A percentile compares a stretch with the other conserved stretches of the same genome.
Conservation (phyloP, 2,329 filamentous ascomycete species). For the Lasiodiplodia sp. region DNA sequence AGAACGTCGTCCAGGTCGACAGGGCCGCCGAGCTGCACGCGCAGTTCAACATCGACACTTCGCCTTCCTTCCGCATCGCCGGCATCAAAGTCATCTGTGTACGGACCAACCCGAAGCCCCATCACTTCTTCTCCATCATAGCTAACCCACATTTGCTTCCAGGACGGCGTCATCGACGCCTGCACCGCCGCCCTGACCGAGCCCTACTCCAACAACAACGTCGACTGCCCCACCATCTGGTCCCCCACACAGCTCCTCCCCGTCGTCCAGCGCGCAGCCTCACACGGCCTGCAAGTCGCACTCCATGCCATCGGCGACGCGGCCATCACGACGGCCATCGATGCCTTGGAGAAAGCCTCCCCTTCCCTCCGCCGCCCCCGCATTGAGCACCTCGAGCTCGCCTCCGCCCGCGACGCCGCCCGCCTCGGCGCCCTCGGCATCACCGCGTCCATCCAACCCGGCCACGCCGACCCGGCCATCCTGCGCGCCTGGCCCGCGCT, state of each 20-base stretch:
- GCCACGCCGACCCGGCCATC: constrained; percentile 81
- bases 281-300: constrained; percentile 65
- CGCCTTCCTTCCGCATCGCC: constrained; percentile 60
- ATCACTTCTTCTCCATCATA: neutral
- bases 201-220: constrained; percentile 61
- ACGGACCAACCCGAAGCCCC: neutral
- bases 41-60: constrained; percentile 54
- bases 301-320: constrained; percentile 71
- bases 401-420: constrained; percentile 61
- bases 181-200: constrained; percentile 68
- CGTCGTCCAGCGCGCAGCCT: constrained; percentile 62
- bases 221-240: constrained; percentile 62
- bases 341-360: constrained; percentile 55
- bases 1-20: constrained; percentile 59
- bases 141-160: neutral
- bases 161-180: constrained; percentile 69
- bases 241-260: constrained; percentile 58
- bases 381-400: constrained; percentile 71
- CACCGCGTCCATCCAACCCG: constrained; percentile 91
- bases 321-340: constrained; percentile 64
- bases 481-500: constrained; percentile 67
- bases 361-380: constrained; percentile 56
- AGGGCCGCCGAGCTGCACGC: constrained; percentile 57
- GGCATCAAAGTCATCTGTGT: constrained; percentile 69
- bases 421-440: constrained; percentile 66